Conservation (phyloP, 176 grass and related monocot species). For the Eleusine indica region DNA sequence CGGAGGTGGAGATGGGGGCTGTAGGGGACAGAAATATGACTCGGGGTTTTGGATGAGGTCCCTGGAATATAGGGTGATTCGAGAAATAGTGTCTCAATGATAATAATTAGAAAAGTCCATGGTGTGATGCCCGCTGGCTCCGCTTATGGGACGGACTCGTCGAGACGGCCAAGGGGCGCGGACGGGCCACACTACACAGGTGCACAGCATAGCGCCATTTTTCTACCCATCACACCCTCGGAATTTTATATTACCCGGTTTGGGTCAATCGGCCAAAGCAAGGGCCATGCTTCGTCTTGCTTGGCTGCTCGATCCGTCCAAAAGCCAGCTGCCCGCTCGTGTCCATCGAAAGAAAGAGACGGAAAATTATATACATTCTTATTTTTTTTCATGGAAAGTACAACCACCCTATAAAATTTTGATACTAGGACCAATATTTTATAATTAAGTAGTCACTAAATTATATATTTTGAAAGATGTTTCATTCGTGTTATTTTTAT, state of each 20-base stretch:
- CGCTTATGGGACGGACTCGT: constrained; percentile 36
- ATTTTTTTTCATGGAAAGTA: no score
- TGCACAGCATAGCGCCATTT: background rate
- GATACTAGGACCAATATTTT: no score
- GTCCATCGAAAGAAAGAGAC: no score
- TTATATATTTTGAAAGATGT: no score
- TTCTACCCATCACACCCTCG: background rate
- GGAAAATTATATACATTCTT: no score
- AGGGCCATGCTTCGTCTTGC: no score
- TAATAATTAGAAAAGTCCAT: background rate
- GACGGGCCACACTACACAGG: background rate
- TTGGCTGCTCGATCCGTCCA: constrained; percentile 39
- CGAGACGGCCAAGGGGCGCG: constrained; percentile 44
- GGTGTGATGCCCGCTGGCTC: background rate
- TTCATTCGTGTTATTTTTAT: no score
- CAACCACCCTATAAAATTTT: no score
- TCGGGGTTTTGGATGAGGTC: constrained; percentile 12
- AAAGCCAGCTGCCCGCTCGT: background rate
- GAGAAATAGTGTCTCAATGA: background rate
- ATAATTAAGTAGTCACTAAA: no score
- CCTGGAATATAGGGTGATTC: background rate
- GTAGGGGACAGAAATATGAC: constrained; percentile 47
- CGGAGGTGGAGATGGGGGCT: background rate
- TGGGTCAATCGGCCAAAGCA: background rate
- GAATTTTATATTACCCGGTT: background rate